Percentiles rank a stretch among this genome's conserved stretches.
Conservation (phyloP, 2,329 filamentous ascomycete genomes). For the Epichloe aotearoae region DNA sequence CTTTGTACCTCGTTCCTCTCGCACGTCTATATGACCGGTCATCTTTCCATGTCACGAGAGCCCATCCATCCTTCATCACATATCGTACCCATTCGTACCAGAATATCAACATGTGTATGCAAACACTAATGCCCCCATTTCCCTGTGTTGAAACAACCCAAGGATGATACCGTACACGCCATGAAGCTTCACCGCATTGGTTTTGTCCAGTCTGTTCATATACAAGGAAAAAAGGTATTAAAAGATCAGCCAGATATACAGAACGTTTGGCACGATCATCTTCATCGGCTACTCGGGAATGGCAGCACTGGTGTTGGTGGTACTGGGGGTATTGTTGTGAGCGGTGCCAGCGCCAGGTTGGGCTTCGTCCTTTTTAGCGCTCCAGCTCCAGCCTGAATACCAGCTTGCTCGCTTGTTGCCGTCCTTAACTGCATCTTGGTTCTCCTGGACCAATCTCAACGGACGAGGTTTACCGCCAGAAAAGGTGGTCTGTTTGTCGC, state of each 20-base stretch:
- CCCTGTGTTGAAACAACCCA: neutral
- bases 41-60: neutral
- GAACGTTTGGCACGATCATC: neutral
- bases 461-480: slow-evolving; percentile 66
- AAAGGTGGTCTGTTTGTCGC: slow-evolving; percentile 44
- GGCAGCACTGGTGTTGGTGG: slow-evolving; percentile 16
- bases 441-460: slow-evolving; percentile 76
- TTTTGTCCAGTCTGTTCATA: neutral
- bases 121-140: neutral
- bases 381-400: slow-evolving; percentile 45
- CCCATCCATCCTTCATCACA: neutral
- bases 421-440: slow-evolving; percentile 33
- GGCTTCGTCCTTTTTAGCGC: slow-evolving; percentile 34
- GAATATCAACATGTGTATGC: neutral
- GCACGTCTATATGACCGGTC: neutral
- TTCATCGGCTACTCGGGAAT: slow-evolving; percentile 22
- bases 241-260: neutral
- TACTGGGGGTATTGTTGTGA: slow-evolving; percentile 14
- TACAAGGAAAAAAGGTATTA: neutral
- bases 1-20: neutral
- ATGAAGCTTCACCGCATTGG: neutral
- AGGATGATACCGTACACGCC: neutral
- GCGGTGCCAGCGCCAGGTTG: slow-evolving; percentile 14
- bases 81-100: neutral
- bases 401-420: slow-evolving; percentile 50